Percentiles rank a stretch among this genome's conserved stretches.
Conservation (phyloP, 139 green algal species). For the Ettlia oleoabundans region DNA sequence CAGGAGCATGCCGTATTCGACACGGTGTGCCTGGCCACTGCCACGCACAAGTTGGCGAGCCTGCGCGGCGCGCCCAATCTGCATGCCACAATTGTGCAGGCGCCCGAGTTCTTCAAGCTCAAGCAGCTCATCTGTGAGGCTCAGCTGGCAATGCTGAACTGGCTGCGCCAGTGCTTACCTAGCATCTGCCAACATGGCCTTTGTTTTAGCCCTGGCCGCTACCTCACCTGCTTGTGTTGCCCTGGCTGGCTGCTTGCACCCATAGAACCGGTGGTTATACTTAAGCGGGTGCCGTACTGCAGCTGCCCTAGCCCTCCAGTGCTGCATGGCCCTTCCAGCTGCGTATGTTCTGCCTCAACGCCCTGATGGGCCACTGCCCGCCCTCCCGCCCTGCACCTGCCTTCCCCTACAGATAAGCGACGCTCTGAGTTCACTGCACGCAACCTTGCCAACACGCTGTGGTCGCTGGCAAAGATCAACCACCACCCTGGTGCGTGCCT, state of each 20-base stretch:
- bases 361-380: background rate
- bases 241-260: too few relatives aligned
- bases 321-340: too few relatives aligned
- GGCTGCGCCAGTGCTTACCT: background rate
- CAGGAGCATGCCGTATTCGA: constrained; percentile 50
- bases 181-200: too few relatives aligned
- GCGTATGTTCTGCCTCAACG: too few relatives aligned
- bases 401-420: constrained; percentile 18
- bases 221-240: too few relatives aligned
- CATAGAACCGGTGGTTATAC: too few relatives aligned
- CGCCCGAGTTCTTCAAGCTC: constrained; percentile 47
- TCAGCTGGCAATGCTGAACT: background rate
- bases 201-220: too few relatives aligned
- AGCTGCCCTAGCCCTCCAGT: too few relatives aligned
- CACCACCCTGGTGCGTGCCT: constrained; percentile 39
- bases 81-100: constrained; percentile 39
- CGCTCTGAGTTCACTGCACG: constrained; percentile 39
- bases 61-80: constrained; percentile 36
- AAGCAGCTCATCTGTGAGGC: constrained; percentile 39
- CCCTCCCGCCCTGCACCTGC: background rate
- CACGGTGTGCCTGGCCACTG: constrained; percentile 58
- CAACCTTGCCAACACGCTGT: constrained; percentile 65
- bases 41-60: constrained; percentile 54
- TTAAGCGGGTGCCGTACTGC: too few relatives aligned
- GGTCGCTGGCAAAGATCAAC: constrained; percentile 59